phyloP scores from a whole-genome alignment of 495 filamentous ascomycete species.

The Tuber melanosporum region DNA sequence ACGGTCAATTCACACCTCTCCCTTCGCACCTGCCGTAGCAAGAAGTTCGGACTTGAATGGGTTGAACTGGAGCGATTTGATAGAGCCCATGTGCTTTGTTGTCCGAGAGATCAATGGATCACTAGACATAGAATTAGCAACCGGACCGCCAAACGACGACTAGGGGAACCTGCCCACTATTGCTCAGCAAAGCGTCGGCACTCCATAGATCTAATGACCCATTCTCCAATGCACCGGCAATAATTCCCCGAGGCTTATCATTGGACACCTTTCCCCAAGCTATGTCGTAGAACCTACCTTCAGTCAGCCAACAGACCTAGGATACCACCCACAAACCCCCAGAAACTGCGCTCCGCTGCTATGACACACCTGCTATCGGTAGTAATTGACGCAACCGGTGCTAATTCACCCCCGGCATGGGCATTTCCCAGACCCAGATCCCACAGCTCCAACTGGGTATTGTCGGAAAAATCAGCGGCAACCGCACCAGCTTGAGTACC shows the following conservation, averaged over 20 bases:
- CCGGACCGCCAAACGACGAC: slow-evolving; percentile 15
- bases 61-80: slow-evolving; percentile 97
- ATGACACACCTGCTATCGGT: slow-evolving; percentile 76
- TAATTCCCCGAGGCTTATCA: slow-evolving; percentile 70
- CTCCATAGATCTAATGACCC: slow-evolving; percentile 95
- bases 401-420: slow-evolving; percentile 70
- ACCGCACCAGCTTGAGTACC: slow-evolving; percentile 92
- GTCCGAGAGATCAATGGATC: slow-evolving; percentile 78
- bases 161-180: slow-evolving; percentile 26
- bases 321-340: not conserved
- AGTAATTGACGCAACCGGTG: slow-evolving; percentile 72
- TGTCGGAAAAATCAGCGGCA: slow-evolving; percentile 93
- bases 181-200: slow-evolving; percentile 51
- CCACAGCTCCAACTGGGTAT: slow-evolving; percentile 95
- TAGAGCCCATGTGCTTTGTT: slow-evolving; percentile 85
- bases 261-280: slow-evolving; percentile 80
- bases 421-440: slow-evolving; percentile 72
- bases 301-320: slow-evolving; percentile 7
- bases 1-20: slow-evolving; percentile 52
- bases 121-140: slow-evolving; percentile 43
- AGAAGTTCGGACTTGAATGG: slow-evolving; percentile 85
- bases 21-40: slow-evolving; percentile 86
- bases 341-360: not conserved
- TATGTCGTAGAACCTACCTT: slow-evolving; percentile 86
- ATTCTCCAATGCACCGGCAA: slow-evolving; percentile 93